A percentile compares a stretch with the other conserved stretches of the same genome.
Evolutionary conservation across 352 stramenopile species (phyloP).

Genomic region (Pythium sp.): DNA sequence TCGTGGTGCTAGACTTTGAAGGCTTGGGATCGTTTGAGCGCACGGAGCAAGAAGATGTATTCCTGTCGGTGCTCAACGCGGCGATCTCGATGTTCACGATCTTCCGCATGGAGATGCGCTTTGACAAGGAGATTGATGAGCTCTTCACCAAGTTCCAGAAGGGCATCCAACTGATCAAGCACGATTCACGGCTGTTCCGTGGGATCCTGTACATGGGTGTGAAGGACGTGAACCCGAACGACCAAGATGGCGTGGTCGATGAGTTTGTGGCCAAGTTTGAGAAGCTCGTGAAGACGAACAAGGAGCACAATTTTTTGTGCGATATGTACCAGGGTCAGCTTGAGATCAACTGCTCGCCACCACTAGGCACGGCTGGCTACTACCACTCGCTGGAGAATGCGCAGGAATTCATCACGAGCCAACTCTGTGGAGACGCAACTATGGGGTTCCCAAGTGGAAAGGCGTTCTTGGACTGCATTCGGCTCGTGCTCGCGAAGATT

Average conservation of each 20-base stretch:
- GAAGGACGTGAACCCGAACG: conserved; percentile 77
- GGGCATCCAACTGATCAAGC: conserved; percentile 58
- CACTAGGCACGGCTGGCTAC: conserved; percentile 61
- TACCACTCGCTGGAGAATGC: conserved; percentile 54
- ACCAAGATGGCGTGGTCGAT: conserved; percentile 36
- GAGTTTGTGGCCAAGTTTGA: conserved; percentile 58
- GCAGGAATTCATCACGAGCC: conserved; percentile 30
- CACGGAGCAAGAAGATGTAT: conserved; percentile 73
- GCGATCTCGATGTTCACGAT: conserved; percentile 72
- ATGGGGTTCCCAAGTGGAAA: conserved; percentile 40
- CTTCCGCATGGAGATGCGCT: conserved; percentile 75
- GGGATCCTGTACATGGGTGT: conserved; percentile 66
- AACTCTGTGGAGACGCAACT: conserved; percentile 23
- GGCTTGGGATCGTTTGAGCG: conserved; percentile 69
- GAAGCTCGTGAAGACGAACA: conserved; percentile 43
- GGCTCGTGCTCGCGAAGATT: conserved; percentile 70
- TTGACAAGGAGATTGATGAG: conserved; percentile 73
- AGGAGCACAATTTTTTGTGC: conserved; percentile 56
- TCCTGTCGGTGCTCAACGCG: conserved; percentile 70
- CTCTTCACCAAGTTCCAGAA: conserved; percentile 72
- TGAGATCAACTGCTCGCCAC: conserved; percentile 66
- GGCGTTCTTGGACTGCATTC: conserved; percentile 66
- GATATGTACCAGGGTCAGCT: conserved; percentile 63
- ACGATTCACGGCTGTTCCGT: conserved; percentile 52
- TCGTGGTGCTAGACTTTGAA: conserved; percentile 81